These are phyloP conservation scores for Podaxis sp. DNA, from an alignment of 768 basidiomycete genomes.

Conservation along the genomic window DNA sequence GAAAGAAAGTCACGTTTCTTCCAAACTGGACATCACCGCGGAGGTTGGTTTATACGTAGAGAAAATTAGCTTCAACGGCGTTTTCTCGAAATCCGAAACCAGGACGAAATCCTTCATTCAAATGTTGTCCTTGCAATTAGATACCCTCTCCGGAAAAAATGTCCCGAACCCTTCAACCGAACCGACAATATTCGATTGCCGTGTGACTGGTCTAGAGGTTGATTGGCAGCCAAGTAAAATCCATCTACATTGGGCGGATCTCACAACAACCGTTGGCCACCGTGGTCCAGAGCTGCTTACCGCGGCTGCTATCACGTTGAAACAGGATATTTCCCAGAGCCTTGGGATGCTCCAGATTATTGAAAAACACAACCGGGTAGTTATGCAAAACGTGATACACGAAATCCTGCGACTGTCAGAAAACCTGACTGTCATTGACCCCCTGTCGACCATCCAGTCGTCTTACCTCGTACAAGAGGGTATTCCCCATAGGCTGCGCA, in stretches of 20 bases:
- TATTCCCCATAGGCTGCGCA: slow-evolving; percentile 59
- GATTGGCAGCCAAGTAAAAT: slow-evolving; percentile 12
- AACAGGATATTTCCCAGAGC: slow-evolving; percentile 21
- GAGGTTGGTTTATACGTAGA: slow-evolving; percentile 1
- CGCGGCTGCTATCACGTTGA: slow-evolving; percentile 28
- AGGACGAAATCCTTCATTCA: slow-evolving; percentile 20
- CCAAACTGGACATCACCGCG: slow-evolving; percentile 24
- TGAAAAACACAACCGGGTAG: slow-evolving; percentile 22
- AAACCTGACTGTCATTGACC: slow-evolving; percentile 55
- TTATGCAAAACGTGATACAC: slow-evolving; percentile 37
- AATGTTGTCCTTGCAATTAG: slow-evolving; percentile 19
- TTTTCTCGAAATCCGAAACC: neutral
- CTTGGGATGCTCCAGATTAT: slow-evolving; percentile 22
- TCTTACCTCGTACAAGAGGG: slow-evolving; percentile 81
- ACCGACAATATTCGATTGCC: slow-evolving; percentile 23
- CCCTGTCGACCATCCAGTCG: slow-evolving; percentile 78
- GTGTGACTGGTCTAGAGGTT: slow-evolving; percentile 13
- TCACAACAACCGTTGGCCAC: slow-evolving; percentile 30
- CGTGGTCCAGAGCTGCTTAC: slow-evolving; percentile 37
- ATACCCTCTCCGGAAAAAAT: slow-evolving; percentile 29
- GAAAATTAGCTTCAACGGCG: neutral
- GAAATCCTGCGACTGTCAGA: slow-evolving; percentile 49
- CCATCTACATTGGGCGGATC: slow-evolving; percentile 13
- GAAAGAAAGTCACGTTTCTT: slow-evolving; percentile 16
- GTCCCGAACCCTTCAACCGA: slow-evolving; percentile 20